Conservation (phyloP, 805 yeast genomes). For the Candida awuae region DNA sequence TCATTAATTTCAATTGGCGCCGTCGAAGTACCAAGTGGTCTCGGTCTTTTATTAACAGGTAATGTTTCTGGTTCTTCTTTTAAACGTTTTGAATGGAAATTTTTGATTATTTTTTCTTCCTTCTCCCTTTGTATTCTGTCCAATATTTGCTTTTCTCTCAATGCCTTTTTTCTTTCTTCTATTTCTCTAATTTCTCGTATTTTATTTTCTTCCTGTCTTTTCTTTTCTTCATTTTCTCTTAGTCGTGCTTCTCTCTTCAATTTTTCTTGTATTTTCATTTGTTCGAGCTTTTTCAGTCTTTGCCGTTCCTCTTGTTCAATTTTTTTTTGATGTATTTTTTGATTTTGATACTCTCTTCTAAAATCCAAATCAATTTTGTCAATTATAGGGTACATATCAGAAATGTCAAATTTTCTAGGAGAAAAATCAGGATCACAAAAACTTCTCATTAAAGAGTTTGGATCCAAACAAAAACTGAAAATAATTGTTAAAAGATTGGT, state of each 20-base stretch:
- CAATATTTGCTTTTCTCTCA: neutral
- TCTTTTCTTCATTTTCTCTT: neutral
- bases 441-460: slow-evolving; percentile 12
- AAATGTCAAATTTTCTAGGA: slow-evolving; percentile 23
- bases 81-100: neutral
- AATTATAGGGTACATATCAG: slow-evolving; percentile 22
- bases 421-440: slow-evolving; percentile 19
- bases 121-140: neutral
- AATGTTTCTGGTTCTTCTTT: slow-evolving; percentile 3
- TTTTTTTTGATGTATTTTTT: neutral
- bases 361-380: slow-evolving; percentile 16
- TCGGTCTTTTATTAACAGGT: too few relatives aligned
- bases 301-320: slow-evolving; percentile 8
- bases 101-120: neutral
- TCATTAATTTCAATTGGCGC: slow-evolving; percentile 13
- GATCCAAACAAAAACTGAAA: slow-evolving; percentile 24
- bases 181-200: neutral
- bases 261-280: slow-evolving; percentile 2
- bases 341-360: slow-evolving; percentile 1
- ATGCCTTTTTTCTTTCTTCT: neutral
- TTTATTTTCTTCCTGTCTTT: neutral
- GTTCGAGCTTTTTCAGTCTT: slow-evolving; percentile 5
- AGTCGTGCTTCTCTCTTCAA: neutral
- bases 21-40: slow-evolving; percentile 3
- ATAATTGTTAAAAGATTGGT: slow-evolving; percentile 24